A percentile compares a stretch with the other conserved stretches of the same genome.
These are phyloP conservation scores for Ogataea thermomethanolica DNA, from an alignment of 805 yeast species.

Conservation along the genomic window DNA sequence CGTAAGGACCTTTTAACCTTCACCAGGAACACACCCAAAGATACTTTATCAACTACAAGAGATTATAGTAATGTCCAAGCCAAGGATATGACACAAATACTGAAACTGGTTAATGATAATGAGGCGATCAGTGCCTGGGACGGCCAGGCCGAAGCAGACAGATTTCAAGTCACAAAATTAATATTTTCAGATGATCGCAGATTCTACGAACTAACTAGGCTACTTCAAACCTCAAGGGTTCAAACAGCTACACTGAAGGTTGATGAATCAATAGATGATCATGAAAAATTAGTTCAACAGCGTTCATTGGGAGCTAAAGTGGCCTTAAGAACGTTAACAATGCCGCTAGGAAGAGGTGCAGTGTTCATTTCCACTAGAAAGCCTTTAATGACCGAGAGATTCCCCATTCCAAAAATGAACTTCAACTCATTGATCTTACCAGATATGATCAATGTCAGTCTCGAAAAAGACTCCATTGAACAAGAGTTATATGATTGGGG, in stretches of 20 bases:
- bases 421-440: conserved; percentile 66
- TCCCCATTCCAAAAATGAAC: conserved; percentile 74
- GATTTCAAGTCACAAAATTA: conserved; percentile 61
- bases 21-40: conserved; percentile 9
- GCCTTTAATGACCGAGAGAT: conserved; percentile 82
- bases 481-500: conserved; percentile 68
- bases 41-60: conserved; percentile 5
- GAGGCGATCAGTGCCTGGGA: conserved; percentile 62
- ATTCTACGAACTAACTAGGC: conserved; percentile 67
- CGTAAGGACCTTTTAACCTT: conserved; percentile 54
- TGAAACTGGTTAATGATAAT: conserved; percentile 37
- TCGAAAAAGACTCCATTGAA: conserved; percentile 53
- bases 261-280: conserved; percentile 45
- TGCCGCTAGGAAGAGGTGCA: conserved; percentile 78
- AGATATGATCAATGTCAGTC: conserved; percentile 53
- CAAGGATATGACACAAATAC: conserved; percentile 42
- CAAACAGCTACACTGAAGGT: conserved; percentile 48
- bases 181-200: conserved; percentile 78
- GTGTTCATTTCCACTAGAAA: conserved; percentile 61
- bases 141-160: conserved; percentile 65
- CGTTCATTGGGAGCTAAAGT: conserved; percentile 54
- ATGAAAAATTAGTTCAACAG: conserved; percentile 54
- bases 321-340: conserved; percentile 68
- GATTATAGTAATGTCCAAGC: conserved; percentile 11
- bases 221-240: conserved; percentile 65